Evolutionary conservation across 179 eudicot genomes (phyloP).

Genomic region (Camellia oleifera): DNA sequence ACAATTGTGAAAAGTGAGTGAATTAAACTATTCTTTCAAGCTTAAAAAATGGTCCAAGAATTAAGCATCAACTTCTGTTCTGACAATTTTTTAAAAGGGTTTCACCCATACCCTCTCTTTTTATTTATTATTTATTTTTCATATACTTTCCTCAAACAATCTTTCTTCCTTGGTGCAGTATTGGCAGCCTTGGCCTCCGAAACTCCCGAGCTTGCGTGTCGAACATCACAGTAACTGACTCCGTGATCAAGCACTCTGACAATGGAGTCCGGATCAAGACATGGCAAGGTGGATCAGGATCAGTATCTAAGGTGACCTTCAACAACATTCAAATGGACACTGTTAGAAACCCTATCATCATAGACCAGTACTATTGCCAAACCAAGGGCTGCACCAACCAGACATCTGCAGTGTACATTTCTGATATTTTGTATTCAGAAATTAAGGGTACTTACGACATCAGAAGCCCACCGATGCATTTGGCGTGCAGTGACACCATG

Average conservation of each 20-base stretch:
- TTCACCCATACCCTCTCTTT: no score
- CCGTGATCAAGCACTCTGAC: slow-evolving; percentile 72
- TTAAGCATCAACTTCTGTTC: no score
- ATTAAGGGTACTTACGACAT: slow-evolving; percentile 79
- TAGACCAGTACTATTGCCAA: slow-evolving; percentile 84
- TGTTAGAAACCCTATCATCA: slow-evolving; percentile 69
- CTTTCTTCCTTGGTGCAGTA: slow-evolving; percentile 37
- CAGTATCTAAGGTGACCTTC: slow-evolving; percentile 67
- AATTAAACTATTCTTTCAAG: no score
- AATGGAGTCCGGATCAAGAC: slow-evolving; percentile 87
- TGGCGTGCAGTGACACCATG: slow-evolving; percentile 69
- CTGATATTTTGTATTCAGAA: slow-evolving; percentile 48
- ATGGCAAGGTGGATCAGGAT: slow-evolving; percentile 94
- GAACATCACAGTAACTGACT: slow-evolving; percentile 66
- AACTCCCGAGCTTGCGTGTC: slow-evolving; percentile 81
- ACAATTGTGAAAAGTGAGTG: no score
- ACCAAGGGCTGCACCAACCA: slow-evolving; percentile 57
- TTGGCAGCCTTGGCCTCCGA: slow-evolving; percentile 82
- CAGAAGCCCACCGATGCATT: slow-evolving; percentile 59
- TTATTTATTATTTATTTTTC: no score
- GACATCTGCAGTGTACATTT: slow-evolving; percentile 70
- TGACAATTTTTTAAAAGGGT: no score
- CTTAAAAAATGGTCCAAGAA: no score
- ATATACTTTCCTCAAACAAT: background rate
- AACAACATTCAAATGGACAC: slow-evolving; percentile 75